Percentiles rank a stretch among this genome's conserved stretches.
phyloP scores from a whole-genome alignment of 2,329 filamentous ascomycete genomes.

The Fusarium haematococcum region DNA sequence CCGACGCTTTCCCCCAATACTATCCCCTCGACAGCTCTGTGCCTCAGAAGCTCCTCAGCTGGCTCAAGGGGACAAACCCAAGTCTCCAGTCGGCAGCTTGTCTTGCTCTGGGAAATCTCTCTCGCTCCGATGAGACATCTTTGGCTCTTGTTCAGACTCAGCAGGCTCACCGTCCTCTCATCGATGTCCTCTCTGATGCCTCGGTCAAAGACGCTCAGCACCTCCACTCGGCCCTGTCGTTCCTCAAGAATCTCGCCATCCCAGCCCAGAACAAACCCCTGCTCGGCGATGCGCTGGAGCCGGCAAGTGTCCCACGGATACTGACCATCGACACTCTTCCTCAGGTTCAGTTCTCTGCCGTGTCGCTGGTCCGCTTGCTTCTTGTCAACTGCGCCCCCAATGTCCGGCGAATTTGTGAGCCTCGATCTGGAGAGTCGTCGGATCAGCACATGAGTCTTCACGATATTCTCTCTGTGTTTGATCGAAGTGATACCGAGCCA shows the following conservation, averaged over 20 bases:
- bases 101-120: slow-evolving; percentile 71
- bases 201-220: slow-evolving; percentile 61
- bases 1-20: slow-evolving; percentile 57
- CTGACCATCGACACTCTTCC: slow-evolving; percentile 63
- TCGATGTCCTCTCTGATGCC: slow-evolving; percentile 57
- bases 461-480: slow-evolving; percentile 53
- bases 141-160: slow-evolving; percentile 60
- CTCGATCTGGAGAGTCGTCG: slow-evolving; percentile 44
- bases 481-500: slow-evolving; percentile 58
- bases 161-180: slow-evolving; percentile 57
- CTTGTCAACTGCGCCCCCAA: slow-evolving; percentile 65
- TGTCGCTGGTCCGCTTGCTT: slow-evolving; percentile 69
- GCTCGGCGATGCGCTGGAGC: slow-evolving; percentile 62
- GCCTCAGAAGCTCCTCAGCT: slow-evolving; percentile 57
- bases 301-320: slow-evolving; percentile 62
- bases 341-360: slow-evolving; percentile 70
- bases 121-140: slow-evolving; percentile 67
- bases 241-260: slow-evolving; percentile 74
- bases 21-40: slow-evolving; percentile 59
- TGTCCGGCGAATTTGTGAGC: slow-evolving; percentile 60
- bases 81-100: slow-evolving; percentile 69
- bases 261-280: slow-evolving; percentile 64
- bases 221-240: slow-evolving; percentile 68
- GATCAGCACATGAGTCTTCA: slow-evolving; percentile 50
- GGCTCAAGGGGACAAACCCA: slow-evolving; percentile 56